phyloP scores from a whole-genome alignment of 2,329 filamentous ascomycete genomes.

The Colletotrichum theobromicola region DNA sequence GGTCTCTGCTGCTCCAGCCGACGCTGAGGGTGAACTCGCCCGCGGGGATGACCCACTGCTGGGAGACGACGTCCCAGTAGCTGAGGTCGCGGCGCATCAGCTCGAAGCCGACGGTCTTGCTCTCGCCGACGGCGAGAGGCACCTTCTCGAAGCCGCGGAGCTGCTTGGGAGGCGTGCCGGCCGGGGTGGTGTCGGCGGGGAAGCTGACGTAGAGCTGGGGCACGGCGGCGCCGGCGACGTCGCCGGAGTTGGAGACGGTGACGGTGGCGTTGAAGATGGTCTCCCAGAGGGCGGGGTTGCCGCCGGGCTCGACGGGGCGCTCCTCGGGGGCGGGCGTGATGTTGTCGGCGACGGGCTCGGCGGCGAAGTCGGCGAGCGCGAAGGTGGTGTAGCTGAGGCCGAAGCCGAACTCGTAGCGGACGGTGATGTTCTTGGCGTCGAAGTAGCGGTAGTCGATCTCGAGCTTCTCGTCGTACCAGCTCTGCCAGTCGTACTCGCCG shows the following conservation, averaged over 20 bases:
- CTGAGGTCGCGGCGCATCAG: slow-evolving; percentile 54
- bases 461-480: slow-evolving; percentile 64
- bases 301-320: slow-evolving; percentile 50
- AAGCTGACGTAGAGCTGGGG: slow-evolving; percentile 61
- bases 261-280: slow-evolving; percentile 52
- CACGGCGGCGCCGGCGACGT: slow-evolving; percentile 52
- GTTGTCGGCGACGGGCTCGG: slow-evolving; percentile 21
- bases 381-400: slow-evolving; percentile 75
- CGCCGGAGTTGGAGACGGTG: slow-evolving; percentile 56
- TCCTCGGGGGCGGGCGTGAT: slow-evolving; percentile 33
- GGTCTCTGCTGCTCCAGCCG: slow-evolving; percentile 33
- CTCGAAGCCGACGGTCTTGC: slow-evolving; percentile 44
- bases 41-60: slow-evolving; percentile 44
- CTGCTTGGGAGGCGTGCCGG: slow-evolving; percentile 52
- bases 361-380: slow-evolving; percentile 44
- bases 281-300: slow-evolving; percentile 60
- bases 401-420: slow-evolving; percentile 70
- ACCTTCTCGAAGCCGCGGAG: slow-evolving; percentile 60
- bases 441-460: slow-evolving; percentile 74
- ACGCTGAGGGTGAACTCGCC: slow-evolving; percentile 34
- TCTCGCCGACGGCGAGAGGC: slow-evolving; percentile 44
- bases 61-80: slow-evolving; percentile 50
- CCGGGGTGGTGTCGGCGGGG: slow-evolving; percentile 36
- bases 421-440: slow-evolving; percentile 62
- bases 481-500: slow-evolving; percentile 46